Percentiles rank a stretch among this genome's conserved stretches.
phyloP scores from a whole-genome alignment of 2,329 filamentous ascomycete genomes.

The Exutisphaerella laricina region DNA sequence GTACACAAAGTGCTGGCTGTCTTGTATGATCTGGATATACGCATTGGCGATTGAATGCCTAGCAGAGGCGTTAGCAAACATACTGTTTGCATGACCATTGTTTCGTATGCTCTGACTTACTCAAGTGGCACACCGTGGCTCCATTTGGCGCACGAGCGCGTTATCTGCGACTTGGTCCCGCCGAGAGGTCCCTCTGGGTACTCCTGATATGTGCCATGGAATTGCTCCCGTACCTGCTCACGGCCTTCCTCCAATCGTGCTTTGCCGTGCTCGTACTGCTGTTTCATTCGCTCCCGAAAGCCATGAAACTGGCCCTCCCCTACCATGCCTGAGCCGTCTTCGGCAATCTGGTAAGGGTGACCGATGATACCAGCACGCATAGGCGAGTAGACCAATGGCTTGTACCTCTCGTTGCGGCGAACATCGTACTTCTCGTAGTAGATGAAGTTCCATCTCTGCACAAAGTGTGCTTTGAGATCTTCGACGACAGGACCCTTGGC shows the following conservation, averaged over 20 bases:
- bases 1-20: conserved; percentile 91
- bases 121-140: conserved; percentile 48
- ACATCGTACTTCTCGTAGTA: conserved; percentile 72
- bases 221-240: conserved; percentile 20
- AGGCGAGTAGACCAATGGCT: conserved; percentile 33
- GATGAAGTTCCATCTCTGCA: conserved; percentile 88
- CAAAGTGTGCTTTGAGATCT: conserved; percentile 72
- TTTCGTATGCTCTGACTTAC: too few species aligned
- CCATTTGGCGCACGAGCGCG: conserved; percentile 55
- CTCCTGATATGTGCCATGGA: conserved; percentile 12
- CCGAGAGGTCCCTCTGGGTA: conserved; percentile 50
- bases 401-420: conserved; percentile 49
- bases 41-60: conserved; percentile 93
- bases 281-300: conserved; percentile 30
- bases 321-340: conserved; percentile 22
- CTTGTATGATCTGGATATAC: conserved; percentile 89
- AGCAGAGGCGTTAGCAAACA: conserved; percentile 52
- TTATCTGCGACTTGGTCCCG: conserved; percentile 71
- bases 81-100: too few species aligned
- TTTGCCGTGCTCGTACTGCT: conserved; percentile 25
- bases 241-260: conserved; percentile 23
- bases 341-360: conserved; percentile 27
- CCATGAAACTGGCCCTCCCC: conserved; percentile 29
- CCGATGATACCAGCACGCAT: conserved; percentile 33
- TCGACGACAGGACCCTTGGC: conserved; percentile 68